phyloP scores from a whole-genome alignment of 345 rosid species.

The Fremontodendron californicum region DNA sequence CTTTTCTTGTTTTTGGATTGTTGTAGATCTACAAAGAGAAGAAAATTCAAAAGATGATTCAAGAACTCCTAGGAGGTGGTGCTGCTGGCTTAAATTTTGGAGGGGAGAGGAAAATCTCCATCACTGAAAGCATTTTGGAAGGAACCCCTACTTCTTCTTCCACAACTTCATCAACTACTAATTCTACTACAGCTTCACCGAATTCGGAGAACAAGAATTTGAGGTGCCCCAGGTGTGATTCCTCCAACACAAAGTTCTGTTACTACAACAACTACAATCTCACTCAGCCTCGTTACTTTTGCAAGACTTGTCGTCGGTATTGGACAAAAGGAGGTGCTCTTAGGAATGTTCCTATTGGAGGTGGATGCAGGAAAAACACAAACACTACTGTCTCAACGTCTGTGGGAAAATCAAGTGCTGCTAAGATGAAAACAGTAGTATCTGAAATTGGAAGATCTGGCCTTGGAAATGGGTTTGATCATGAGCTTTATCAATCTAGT shows the following conservation, averaged over 20 bases:
- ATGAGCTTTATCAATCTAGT: conserved; percentile 39
- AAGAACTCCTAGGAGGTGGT: conserved; percentile 60
- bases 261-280: conserved; percentile 82
- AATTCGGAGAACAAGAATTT: conserved; percentile 36
- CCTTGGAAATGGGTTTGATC: conserved; percentile 37
- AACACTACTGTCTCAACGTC: conserved; percentile 31
- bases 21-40: conserved; percentile 44
- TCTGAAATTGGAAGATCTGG: conserved; percentile 51
- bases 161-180: conserved; percentile 19
- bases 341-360: conserved; percentile 71
- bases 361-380: conserved; percentile 74
- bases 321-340: conserved; percentile 85
- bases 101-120: conserved; percentile 39
- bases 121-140: conserved; percentile 42
- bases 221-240: conserved; percentile 72
- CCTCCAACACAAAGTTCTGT: conserved; percentile 74
- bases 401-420: conserved; percentile 28
- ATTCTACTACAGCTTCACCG: conserved; percentile 30
- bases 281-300: conserved; percentile 81
- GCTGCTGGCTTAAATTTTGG: conserved; percentile 35
- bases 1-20: conserved; percentile 60
- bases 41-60: conserved; percentile 47
- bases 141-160: conserved; percentile 33
- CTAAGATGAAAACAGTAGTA: conserved; percentile 38
- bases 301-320: conserved; percentile 86